Conservation (phyloP, 192 early-diverging fungal species). For the Dimargaris verticillata region DNA sequence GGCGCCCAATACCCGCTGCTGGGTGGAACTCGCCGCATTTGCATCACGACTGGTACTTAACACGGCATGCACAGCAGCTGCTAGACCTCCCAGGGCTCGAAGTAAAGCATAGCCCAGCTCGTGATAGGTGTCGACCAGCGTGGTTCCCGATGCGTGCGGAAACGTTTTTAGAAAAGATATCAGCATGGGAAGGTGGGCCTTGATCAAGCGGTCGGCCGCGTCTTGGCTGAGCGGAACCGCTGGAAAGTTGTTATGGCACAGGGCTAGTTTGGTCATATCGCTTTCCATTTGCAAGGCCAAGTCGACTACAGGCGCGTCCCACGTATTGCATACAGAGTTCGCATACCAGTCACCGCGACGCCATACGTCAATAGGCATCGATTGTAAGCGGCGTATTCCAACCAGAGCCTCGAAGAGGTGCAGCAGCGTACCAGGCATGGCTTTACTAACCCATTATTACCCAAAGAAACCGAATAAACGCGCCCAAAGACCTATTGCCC, state of each 20-base stretch:
- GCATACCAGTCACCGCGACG: no score
- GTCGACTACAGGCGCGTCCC: background rate
- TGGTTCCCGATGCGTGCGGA: background rate
- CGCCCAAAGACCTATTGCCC: no score
- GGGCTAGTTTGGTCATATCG: constrained; percentile 9
- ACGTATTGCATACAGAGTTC: no score
- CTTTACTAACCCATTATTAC: no score
- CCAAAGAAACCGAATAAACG: no score
- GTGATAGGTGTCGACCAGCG: constrained; percentile 1
- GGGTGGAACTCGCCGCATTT: background rate
- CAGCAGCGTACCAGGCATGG: no score
- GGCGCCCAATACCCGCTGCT: background rate
- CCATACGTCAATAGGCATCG: no score
- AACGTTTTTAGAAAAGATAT: constrained; percentile 9
- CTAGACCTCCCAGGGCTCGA: background rate
- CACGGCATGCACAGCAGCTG: background rate
- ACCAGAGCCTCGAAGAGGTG: no score
- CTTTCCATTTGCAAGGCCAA: constrained; percentile 1
- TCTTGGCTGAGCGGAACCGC: constrained; percentile 1
- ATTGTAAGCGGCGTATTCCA: no score
- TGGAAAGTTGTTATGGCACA: background rate
- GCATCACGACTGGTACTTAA: background rate
- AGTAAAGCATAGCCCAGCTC: background rate
- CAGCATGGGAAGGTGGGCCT: constrained; percentile 3
- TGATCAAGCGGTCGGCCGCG: constrained; percentile 1